A percentile compares a stretch with the other conserved stretches of the same genome.
These are phyloP conservation scores for Coemansia sp. DNA, from an alignment of 192 early-diverging fungal species.

Conservation along the genomic window DNA sequence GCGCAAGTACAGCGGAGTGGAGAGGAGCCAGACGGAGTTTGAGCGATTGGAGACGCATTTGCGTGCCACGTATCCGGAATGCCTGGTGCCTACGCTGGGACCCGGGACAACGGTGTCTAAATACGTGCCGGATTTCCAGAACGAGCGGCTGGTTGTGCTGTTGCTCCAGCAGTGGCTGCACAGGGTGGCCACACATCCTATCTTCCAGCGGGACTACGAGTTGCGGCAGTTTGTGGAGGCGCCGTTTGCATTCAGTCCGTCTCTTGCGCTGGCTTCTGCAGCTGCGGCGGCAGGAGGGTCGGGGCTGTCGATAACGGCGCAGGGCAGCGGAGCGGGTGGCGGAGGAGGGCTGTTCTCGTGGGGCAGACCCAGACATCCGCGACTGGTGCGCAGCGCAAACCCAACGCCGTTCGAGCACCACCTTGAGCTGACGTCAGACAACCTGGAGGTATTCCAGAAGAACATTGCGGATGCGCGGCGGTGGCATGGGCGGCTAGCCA, in stretches of 20 bases:
- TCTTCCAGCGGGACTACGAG: constrained; percentile 57
- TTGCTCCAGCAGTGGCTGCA: constrained; percentile 54
- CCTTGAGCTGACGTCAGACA: constrained; percentile 34
- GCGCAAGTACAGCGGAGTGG: constrained; percentile 49
- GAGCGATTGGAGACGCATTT: constrained; percentile 53
- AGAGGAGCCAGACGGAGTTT: constrained; percentile 54
- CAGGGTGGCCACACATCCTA: constrained; percentile 47
- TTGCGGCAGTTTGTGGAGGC: constrained; percentile 58
- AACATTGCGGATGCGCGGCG: constrained; percentile 33
- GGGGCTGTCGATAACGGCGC: constrained; percentile 31
- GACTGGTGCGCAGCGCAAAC: constrained; percentile 26
- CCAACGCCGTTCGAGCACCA: constrained; percentile 43
- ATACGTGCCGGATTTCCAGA: constrained; percentile 53
- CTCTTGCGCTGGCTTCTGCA: constrained; percentile 22
- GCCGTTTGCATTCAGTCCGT: constrained; percentile 55
- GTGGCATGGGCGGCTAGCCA: constrained; percentile 53
- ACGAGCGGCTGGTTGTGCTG: constrained; percentile 51
- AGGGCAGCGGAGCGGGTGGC: constrained; percentile 4
- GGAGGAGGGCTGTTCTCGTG: constrained; percentile 45
- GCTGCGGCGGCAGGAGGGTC: constrained; percentile 8
- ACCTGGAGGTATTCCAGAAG: constrained; percentile 41
- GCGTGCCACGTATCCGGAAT: constrained; percentile 56
- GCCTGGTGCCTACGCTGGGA: constrained; percentile 51
- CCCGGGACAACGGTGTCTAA: constrained; percentile 47
- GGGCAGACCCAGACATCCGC: constrained; percentile 25